Percentiles rank a stretch among this genome's conserved stretches.
Evolutionary conservation across 257 asterid species (phyloP).

Genomic region (Plantago elongata): DNA sequence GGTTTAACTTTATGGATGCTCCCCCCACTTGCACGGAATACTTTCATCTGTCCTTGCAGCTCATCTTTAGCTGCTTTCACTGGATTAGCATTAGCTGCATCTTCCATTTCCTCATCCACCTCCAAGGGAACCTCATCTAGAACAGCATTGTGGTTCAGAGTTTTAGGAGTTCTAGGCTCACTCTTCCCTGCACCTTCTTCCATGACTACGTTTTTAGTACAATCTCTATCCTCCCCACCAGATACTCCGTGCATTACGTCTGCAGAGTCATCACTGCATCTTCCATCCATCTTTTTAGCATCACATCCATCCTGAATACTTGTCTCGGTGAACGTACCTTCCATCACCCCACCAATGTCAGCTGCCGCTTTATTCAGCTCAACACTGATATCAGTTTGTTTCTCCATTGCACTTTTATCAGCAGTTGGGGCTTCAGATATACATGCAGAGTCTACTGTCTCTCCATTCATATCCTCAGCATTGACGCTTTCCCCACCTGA

Average conservation of each 20-base stretch:
- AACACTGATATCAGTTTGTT: conserved; percentile 14
- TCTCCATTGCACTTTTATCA: conserved; percentile 17
- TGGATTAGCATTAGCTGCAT: conserved; percentile 20
- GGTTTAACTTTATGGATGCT: conserved; percentile 19
- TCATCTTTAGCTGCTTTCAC: conserved; percentile 13
- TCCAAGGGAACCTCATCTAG: conserved; percentile 17
- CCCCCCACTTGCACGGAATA: conserved; percentile 9
- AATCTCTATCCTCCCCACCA: background rate
- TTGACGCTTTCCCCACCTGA: background rate
- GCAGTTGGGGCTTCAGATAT: conserved; percentile 11
- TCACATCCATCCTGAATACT: conserved; percentile 8
- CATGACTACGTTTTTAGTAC: background rate
- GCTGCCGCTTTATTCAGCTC: conserved; percentile 16
- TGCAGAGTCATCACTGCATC: conserved; percentile 14
- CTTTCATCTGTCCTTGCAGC: conserved; percentile 15
- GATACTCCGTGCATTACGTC: conserved; percentile 2
- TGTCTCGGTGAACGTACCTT: conserved; percentile 18
- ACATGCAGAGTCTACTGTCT: background rate
- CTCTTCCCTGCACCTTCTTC: conserved; percentile 19
- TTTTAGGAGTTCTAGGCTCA: conserved; percentile 13
- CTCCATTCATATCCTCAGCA: conserved; percentile 15
- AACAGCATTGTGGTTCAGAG: conserved; percentile 24
- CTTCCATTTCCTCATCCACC: conserved; percentile 29
- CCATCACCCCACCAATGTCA: conserved; percentile 12
- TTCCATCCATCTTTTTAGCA: conserved; percentile 23